Evolutionary conservation across 2,329 filamentous ascomycete species (phyloP), one percentile per base, ranked within the genome.

Genomic region (Trichoderma simmonsii): DNA sequence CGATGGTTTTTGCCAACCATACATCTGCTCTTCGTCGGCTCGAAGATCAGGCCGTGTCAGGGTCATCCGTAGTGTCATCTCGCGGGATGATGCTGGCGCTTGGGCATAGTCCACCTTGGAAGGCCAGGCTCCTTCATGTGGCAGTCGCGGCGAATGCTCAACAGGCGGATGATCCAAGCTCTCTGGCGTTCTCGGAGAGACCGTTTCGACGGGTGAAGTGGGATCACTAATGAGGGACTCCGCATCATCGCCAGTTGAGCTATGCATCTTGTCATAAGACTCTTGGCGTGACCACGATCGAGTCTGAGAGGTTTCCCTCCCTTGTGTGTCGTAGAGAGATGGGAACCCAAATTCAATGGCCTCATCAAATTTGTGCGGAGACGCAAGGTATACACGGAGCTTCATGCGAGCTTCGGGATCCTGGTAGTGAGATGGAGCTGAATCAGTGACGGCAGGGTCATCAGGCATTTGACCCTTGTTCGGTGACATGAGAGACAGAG

Each of bases 1-100:
- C 51, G 75, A 72, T 56, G 72, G 75, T 72, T 80, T 77, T 77
- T 91, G 88, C 89, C 90, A 93, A 56, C 90, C 90, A 77, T 94
- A 93, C 18, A 93, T 86, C 73, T 91, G 86, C 12, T 91, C 89
- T 73, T 95, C 92, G 74, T 91, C 86, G 5, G 91, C 91, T 56
- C 94, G 90, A 62, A 98, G 86, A 79, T 98, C 95, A 0, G 94
- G 93, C 61, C 95, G 87, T 4, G 96, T 98, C 70, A 98, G 87
- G 0, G 95, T 98, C 94, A 98, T 97, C 63, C 95, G 93, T 63
- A 98, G 83, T 3, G 96, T 98, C 95, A 98, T 98, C 81, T 98
- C 95, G 39, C 95, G 79, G 70, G 89, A 91, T 39, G 87, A 86
- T 0, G 86, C 83, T 2, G 88, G 82, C 6, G 85, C 85, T 62